Base-by-base conservation (phyloP, 1,139 yeast genomes). In the Lodderomyces margitis region DNA sequence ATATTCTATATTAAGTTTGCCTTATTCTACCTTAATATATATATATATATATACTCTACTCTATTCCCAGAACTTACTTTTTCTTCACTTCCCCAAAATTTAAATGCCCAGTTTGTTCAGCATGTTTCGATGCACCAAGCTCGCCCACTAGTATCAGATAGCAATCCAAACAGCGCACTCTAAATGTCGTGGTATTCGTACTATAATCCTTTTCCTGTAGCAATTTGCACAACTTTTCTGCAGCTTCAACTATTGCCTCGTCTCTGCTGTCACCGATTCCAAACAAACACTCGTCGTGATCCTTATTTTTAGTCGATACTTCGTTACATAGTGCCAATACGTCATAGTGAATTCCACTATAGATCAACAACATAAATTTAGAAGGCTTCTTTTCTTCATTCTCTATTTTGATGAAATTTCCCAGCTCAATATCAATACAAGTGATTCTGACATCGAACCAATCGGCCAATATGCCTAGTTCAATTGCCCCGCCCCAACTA, bases 401-500 rank as follows among this genome's bases (percentile, higher is more conserved):
- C 42, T 63, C 68, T 44, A 85, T 85, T 38, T 67, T 67, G 50
- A 84, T 85, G 37, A 76, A 60, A 34, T 79, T 68, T 2, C 80
- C 78, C 52, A 81, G 82, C 52, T 81, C 86, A 19, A 86, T 78
- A 53, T 86, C 95, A 30, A 85, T 61, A 21, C 88, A 81, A 44
- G 74, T 68, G 31, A 86, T 80, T 4, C 78, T 69, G 5, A 83
- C 59, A 3, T 68, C 64, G 39, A 83, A 69, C 53, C 75, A 69
- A 24, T 72, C 68, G 1, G 88, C 75, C 25, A 87, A 59, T 8
- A 87, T 82, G 11, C 82, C 80, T 43, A 86, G 63, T 57, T 86
- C 95, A 35, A 87, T 85, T 4, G 89, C 94, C 6, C 95, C 95
- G 15, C 95, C 95, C 95, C 95, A 86, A 17, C 87, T 75, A 37